These are phyloP conservation scores for Amoebophrya sp. DNA, from an alignment of 169 alveolate genomes.

Conservation along the genomic window DNA sequence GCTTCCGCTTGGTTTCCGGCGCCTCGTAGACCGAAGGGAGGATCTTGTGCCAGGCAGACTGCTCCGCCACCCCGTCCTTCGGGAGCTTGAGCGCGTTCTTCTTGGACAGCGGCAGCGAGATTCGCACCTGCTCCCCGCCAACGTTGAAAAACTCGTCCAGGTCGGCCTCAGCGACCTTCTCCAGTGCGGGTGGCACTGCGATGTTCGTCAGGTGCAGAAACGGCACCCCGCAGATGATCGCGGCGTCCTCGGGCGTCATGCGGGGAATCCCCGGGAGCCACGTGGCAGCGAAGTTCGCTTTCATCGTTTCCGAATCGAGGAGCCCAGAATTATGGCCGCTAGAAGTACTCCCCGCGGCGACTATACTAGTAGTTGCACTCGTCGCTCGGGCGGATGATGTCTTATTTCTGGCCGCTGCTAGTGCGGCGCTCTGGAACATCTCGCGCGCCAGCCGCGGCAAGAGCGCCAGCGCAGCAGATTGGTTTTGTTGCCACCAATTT, in stretches of 20 bases:
- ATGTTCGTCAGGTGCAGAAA: not conserved
- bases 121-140: not conserved
- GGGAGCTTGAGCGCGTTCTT: not conserved
- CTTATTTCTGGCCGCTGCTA: too few species aligned
- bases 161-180: not conserved
- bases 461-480: too few species aligned
- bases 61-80: not conserved
- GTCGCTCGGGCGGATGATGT: too few species aligned
- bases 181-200: not conserved
- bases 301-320: too few species aligned
- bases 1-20: not conserved
- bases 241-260: not conserved
- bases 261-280: too few species aligned
- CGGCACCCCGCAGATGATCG: not conserved
- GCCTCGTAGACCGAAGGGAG: not conserved
- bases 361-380: too few species aligned
- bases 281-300: too few species aligned
- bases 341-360: too few species aligned
- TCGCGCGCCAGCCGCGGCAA: too few species aligned
- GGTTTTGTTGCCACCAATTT: too few species aligned
- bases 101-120: constrained; percentile 14
- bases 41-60: not conserved
- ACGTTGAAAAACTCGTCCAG: not conserved
- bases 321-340: too few species aligned
- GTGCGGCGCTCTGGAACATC: too few species aligned